Conservation (phyloP, 768 basidiomycete species). For the Suillus cothurnatus region DNA sequence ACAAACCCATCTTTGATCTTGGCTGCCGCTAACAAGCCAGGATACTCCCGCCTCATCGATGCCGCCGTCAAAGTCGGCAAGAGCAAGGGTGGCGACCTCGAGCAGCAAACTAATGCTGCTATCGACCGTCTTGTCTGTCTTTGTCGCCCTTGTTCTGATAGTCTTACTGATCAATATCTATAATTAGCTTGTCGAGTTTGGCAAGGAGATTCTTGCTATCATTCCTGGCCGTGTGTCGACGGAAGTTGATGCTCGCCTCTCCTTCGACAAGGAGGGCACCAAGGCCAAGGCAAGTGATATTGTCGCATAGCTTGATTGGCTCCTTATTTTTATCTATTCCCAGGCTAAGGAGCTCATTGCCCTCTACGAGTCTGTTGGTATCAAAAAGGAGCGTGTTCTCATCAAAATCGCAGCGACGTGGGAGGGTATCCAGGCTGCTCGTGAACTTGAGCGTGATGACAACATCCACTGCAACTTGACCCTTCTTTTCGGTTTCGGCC, state of each 20-base stretch:
- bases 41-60: constrained; percentile 82
- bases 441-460: constrained; percentile 90
- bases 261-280: constrained; percentile 92
- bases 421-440: constrained; percentile 99
- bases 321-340: neutral
- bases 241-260: constrained; percentile 97
- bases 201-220: constrained; percentile 91
- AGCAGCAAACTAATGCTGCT: constrained; percentile 76
- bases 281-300: constrained; percentile 69
- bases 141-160: neutral
- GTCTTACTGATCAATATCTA: neutral
- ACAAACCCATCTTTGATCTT: constrained; percentile 97
- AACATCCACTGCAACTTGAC: constrained; percentile 99
- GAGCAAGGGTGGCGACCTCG: constrained; percentile 75
- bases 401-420: constrained; percentile 99
- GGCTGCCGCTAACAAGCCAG: constrained; percentile 87
- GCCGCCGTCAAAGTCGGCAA: constrained; percentile 75
- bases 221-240: constrained; percentile 99
- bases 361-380: constrained; percentile 92
- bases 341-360: constrained; percentile 86
- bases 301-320: neutral
- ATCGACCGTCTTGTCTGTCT: constrained; percentile 83
- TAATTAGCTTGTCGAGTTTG: constrained; percentile 91
- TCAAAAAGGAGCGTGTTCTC: constrained; percentile 90
- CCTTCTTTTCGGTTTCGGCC: constrained; percentile 96